A percentile compares a stretch with the other conserved stretches of the same genome.
Conservation (phyloP, 2,329 filamentous ascomycete species). For the Elsinoe fawcettii region DNA sequence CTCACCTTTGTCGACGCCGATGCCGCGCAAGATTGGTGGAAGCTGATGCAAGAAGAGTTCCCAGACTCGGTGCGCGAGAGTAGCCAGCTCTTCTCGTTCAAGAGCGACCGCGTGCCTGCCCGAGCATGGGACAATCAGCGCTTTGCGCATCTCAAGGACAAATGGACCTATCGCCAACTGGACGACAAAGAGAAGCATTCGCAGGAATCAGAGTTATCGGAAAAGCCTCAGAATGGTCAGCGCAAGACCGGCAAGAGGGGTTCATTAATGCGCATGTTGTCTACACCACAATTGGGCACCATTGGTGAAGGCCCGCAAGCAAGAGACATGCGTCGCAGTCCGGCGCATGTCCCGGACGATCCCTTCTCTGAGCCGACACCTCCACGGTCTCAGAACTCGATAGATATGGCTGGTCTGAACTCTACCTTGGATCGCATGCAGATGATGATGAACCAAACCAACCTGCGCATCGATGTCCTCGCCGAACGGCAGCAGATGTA, state of each 20-base stretch:
- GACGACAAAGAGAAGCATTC: slow-evolving; percentile 23
- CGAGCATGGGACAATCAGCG: slow-evolving; percentile 25
- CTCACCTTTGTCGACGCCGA: slow-evolving; percentile 27
- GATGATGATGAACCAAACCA: slow-evolving; percentile 16
- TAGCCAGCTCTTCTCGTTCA: slow-evolving; percentile 29
- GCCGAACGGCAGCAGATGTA: slow-evolving; percentile 9
- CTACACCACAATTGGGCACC: slow-evolving; percentile 16
- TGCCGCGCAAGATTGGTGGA: slow-evolving; percentile 29
- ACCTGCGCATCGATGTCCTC: slow-evolving; percentile 6
- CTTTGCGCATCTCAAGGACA: slow-evolving; percentile 26
- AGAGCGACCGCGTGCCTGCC: slow-evolving; percentile 23
- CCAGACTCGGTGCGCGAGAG: slow-evolving; percentile 24
- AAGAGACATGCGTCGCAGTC: not conserved
- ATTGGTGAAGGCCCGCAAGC: slow-evolving; percentile 13
- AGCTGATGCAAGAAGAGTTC: slow-evolving; percentile 26
- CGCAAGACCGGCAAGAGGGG: not conserved
- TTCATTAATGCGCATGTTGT: slow-evolving; percentile 14
- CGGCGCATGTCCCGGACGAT: slow-evolving; percentile 14
- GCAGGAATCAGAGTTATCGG: slow-evolving; percentile 7
- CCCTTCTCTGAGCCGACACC: slow-evolving; percentile 16
- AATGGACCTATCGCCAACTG: slow-evolving; percentile 28
- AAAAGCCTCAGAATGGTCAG: not conserved
- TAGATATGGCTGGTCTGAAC: slow-evolving; percentile 16
- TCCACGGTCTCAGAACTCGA: slow-evolving; percentile 1
- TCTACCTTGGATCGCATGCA: slow-evolving; percentile 14